Percentiles rank a stretch among this genome's conserved stretches.
Evolutionary conservation across 331 rosid genomes (phyloP).

Genomic region (Stylosanthes scabra): DNA sequence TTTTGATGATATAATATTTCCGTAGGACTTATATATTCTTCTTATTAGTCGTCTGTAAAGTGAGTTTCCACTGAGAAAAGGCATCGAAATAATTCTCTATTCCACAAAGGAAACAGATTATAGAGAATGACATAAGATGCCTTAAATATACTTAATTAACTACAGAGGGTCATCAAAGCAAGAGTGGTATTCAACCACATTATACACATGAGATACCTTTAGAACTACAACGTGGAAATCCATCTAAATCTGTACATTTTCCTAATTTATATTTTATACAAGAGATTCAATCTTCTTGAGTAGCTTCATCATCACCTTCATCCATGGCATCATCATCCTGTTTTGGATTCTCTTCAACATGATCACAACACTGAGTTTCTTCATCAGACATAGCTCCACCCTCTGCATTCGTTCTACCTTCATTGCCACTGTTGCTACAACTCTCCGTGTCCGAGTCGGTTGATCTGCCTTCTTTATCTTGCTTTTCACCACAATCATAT

Average conservation of each 20-base stretch:
- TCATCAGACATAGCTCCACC: constrained; percentile 65
- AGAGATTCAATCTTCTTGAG: constrained; percentile 75
- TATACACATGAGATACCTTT: no score
- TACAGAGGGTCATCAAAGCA: no score
- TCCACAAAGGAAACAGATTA: no score
- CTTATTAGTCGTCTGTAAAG: no score
- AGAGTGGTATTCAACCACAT: no score
- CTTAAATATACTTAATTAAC: no score
- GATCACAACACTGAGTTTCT: constrained; percentile 64
- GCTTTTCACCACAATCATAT: constrained; percentile 39
- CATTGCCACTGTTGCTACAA: constrained; percentile 54
- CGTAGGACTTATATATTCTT: no score
- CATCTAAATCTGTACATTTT: not conserved
- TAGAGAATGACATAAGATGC: no score
- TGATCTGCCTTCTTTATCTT: constrained; percentile 29
- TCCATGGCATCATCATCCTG: constrained; percentile 69
- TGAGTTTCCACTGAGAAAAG: no score
- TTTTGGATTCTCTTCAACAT: constrained; percentile 51
- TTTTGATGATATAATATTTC: no score
- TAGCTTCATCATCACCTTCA: constrained; percentile 69
- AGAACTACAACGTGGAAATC: no score
- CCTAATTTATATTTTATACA: constrained; percentile 32
- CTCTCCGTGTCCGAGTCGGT: constrained; percentile 71
- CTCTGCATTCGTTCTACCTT: constrained; percentile 36
- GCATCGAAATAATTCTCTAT: no score